These are phyloP conservation scores for Lichenothelia convexa DNA, from an alignment of 495 filamentous ascomycete genomes.

Conservation along the genomic window DNA sequence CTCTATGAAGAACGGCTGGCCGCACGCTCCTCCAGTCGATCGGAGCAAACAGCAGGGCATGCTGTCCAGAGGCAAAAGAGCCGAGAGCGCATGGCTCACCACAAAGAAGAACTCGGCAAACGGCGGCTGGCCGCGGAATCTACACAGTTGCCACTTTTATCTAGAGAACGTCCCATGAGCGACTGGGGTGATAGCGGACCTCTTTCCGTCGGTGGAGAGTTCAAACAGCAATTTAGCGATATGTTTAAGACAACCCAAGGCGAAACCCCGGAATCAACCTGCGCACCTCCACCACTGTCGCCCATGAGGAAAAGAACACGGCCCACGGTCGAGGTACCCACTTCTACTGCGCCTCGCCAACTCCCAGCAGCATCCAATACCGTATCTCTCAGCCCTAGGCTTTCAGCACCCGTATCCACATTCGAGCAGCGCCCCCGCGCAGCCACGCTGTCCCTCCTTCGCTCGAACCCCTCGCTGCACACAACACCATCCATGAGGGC, in stretches of 20 bases:
- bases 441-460: neutral
- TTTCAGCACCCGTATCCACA: too few relatives aligned
- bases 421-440: neutral
- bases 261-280: too few relatives aligned
- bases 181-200: too few relatives aligned
- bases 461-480: neutral
- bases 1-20: slow-evolving; percentile 37
- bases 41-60: slow-evolving; percentile 4
- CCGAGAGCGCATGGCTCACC: slow-evolving; percentile 16
- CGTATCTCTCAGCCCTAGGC: too few relatives aligned
- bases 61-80: slow-evolving; percentile 14
- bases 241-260: too few relatives aligned
- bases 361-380: neutral
- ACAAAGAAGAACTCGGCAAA: slow-evolving; percentile 16
- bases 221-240: too few relatives aligned
- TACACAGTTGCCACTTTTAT: slow-evolving; percentile 9
- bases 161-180: slow-evolving; percentile 19
- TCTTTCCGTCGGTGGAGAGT: too few relatives aligned
- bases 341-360: neutral
- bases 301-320: neutral
- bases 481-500: neutral
- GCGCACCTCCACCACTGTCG: too few relatives aligned
- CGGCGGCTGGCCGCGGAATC: slow-evolving; percentile 7
- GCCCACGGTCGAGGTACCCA: neutral
- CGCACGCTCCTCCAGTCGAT: slow-evolving; percentile 5